Evolutionary conservation across 176 grass and related monocot species (phyloP).

Genomic region (Paspalum vaginatum): DNA sequence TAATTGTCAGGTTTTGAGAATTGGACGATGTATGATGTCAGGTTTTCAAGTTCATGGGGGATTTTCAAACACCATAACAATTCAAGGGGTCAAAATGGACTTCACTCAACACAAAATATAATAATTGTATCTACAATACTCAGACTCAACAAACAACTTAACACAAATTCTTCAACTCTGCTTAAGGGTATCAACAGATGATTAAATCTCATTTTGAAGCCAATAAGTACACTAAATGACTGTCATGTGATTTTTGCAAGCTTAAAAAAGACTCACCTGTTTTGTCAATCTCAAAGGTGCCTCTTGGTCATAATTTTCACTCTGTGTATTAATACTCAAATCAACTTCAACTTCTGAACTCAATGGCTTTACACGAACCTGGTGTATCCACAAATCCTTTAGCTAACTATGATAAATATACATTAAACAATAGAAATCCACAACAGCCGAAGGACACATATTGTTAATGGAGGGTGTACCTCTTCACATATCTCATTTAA

Average conservation of each 20-base stretch:
- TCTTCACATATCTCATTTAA: constrained; percentile 75
- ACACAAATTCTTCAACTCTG: constrained; percentile 2
- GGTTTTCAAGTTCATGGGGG: no score
- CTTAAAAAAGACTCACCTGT: constrained; percentile 49
- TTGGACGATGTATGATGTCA: no score
- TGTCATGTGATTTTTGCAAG: constrained; percentile 7
- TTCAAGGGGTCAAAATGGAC: no score
- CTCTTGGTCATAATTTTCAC: constrained; percentile 79
- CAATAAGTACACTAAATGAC: constrained; percentile 8
- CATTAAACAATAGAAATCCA: constrained; percentile 18
- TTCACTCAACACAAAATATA: not conserved
- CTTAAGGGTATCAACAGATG: constrained; percentile 18
- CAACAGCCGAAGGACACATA: not conserved
- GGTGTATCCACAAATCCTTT: constrained; percentile 32
- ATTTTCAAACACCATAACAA: no score
- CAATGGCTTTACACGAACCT: constrained; percentile 78
- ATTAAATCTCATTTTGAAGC: constrained; percentile 8
- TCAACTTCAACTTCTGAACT: constrained; percentile 83
- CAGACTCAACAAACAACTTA: not conserved
- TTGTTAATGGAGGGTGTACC: constrained; percentile 48
- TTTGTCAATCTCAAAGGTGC: constrained; percentile 51
- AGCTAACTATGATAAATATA: constrained; percentile 22
- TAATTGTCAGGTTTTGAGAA: no score
- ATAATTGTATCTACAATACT: not conserved
- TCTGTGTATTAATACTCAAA: constrained; percentile 56